A percentile compares a stretch with the other conserved stretches of the same genome.
Evolutionary conservation across 345 rosid genomes (phyloP).

Genomic region (Pelargonium nanum): DNA sequence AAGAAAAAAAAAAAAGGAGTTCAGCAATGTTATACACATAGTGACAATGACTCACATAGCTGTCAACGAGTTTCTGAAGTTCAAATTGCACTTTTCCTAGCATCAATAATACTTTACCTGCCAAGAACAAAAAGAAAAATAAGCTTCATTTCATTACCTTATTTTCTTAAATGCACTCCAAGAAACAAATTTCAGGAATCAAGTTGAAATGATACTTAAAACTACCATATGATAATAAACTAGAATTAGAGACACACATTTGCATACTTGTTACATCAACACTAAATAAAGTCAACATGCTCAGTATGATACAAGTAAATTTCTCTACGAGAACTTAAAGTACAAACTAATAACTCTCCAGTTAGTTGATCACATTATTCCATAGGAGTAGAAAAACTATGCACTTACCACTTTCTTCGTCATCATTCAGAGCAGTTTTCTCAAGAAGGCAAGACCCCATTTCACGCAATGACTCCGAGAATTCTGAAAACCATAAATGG

Average conservation of each 20-base stretch:
- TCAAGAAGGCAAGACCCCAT: constrained; percentile 80
- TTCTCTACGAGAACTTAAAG: background rate
- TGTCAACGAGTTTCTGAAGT: constrained; percentile 76
- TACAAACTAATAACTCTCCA: background rate
- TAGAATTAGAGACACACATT: background rate
- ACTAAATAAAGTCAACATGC: background rate
- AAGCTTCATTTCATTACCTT: background rate
- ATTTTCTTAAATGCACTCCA: background rate
- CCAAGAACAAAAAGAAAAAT: constrained; percentile 17
- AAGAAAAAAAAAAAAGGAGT: background rate
- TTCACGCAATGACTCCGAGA: constrained; percentile 84
- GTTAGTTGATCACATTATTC: background rate
- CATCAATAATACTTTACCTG: constrained; percentile 72
- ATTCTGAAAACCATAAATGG: constrained; percentile 48
- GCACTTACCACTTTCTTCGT: constrained; percentile 82
- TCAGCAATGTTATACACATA: background rate
- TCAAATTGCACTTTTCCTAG: constrained; percentile 84
- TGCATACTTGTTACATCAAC: background rate
- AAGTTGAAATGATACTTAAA: background rate
- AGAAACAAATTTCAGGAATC: background rate
- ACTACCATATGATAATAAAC: background rate
- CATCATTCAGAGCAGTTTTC: constrained; percentile 64
- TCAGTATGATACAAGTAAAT: background rate
- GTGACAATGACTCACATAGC: constrained; percentile 55
- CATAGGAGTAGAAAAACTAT: constrained; percentile 1